Percentiles rank a stretch among this genome's conserved stretches.
These are phyloP conservation scores for Aspergillus quadricinctus DNA, from an alignment of 2,329 filamentous ascomycete genomes.

Conservation along the genomic window DNA sequence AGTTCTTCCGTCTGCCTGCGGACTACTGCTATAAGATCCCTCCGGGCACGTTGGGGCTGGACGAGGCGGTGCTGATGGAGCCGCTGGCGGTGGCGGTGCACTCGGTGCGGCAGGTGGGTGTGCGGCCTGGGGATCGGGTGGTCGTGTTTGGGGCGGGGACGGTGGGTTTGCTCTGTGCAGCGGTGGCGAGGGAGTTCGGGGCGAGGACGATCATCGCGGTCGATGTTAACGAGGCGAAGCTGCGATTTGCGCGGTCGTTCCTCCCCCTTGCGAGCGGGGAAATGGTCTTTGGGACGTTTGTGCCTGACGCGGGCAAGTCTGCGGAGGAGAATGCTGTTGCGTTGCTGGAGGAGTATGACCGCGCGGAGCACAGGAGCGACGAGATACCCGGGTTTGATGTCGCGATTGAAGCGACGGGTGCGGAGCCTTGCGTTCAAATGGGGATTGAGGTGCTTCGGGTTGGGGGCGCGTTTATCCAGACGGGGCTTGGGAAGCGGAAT, in stretches of 20 bases:
- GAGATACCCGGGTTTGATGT: constrained; percentile 29
- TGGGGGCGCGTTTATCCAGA: constrained; percentile 31
- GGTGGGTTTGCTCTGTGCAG: constrained; percentile 59
- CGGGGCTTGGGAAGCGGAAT: constrained; percentile 36
- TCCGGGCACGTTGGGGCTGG: constrained; percentile 32
- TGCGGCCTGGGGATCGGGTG: constrained; percentile 38
- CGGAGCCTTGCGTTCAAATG: constrained; percentile 41
- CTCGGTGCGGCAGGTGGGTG: constrained; percentile 35
- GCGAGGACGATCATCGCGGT: constrained; percentile 57
- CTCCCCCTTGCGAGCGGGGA: constrained; percentile 1
- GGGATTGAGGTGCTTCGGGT: constrained; percentile 36
- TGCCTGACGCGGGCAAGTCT: constrained; percentile 6
- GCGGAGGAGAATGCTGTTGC: constrained; percentile 21
- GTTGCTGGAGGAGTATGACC: constrained; percentile 33
- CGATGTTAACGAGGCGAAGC: constrained; percentile 57
- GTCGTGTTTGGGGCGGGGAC: constrained; percentile 63
- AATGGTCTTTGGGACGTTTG: constrained; percentile 7
- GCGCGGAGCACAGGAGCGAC: constrained; percentile 20
- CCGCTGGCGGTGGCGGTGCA: constrained; percentile 48
- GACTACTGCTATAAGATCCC: constrained; percentile 37
- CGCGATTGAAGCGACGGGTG: constrained; percentile 43
- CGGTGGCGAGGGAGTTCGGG: constrained; percentile 58
- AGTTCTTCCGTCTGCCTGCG: constrained; percentile 35
- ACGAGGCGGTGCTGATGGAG: constrained; percentile 47
- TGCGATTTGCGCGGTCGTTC: constrained; percentile 47